Base-by-base conservation (phyloP, 1,139 yeast species). In the Blastobotrys elegans region DNA sequence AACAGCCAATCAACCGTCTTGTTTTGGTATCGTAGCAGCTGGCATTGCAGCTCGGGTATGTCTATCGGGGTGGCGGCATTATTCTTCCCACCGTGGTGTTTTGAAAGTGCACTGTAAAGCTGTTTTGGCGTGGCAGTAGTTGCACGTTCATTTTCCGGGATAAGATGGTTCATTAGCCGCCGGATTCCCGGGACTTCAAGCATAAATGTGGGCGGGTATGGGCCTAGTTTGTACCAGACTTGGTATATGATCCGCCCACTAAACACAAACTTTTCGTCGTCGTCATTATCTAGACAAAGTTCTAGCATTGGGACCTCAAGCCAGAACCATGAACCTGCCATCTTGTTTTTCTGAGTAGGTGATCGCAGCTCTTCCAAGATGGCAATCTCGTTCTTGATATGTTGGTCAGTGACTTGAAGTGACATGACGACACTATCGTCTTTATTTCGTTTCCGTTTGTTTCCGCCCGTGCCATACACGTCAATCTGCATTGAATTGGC, bases 1-100 rank as follows among this genome's bases (percentile, higher is more conserved):
- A 86, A 62, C 54, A 83, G 68, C 95, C 95, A 86, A 22, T 71
- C 63, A 0, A 86, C 76, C 0, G 92, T 74, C 44, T 75, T 77
- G 4, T 73, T 68, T 59, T 86, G 95, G 53, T 82, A 86, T 5
- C 71, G 70, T 20, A 82, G 62, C 11, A 82, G 64, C 4, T 68
- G 66, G 0, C 82, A 72, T 24, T 70, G 73, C 16, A 82, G 63
- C 36, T 74, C 79, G 0, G 80, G 76, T 4, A 56, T 51, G 16
- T 27, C 33, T 11, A 27, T 18, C 18, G 17, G 21, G 18, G 31
- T 26, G n/a, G n/a, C n/a, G 5, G 39, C 21, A 16, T 47, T 49
- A 8, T 30, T 40, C 11, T 26, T 38, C 10, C n/a, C 16, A 16
- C 20, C 29, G n/a, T 31, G 41, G 27, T 26, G 29, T 24, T n/a